Evolutionary conservation across 768 basidiomycete genomes (phyloP), one percentile per base, ranked within the genome.

Genomic region (Tulasnella sp.): DNA sequence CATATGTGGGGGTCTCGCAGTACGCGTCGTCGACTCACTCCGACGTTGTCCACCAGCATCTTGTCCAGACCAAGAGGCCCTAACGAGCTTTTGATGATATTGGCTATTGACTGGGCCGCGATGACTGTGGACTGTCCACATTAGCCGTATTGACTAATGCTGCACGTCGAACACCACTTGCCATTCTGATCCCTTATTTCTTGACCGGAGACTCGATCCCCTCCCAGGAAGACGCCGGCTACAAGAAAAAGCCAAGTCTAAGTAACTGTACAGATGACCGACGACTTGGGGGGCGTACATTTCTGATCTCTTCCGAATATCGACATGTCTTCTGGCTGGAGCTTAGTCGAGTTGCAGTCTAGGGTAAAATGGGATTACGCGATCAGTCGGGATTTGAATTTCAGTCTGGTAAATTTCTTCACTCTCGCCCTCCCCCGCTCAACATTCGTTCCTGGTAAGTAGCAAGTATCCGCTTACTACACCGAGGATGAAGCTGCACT

Each of bases 141-240:
- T 50, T 77, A 77, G 48, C n/a, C 24, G 79, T 82, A 72, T 79
- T 78, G 24, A 81, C 80, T 81, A 83, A 80, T 64, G 72, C 72
- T 28, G 64, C 83, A 54, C 80, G 50, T 82, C 78, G 46, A 44
- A 31, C 60, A 72, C 60, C 50, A 79, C 77, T 41, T 22, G 96
- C 96, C 96, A 93, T 98, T 97, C 87, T 97, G 96, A 87, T 98
- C 96, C 82, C 97, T 91, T 80, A 99, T 94, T 85, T 98, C 97
- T 85, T 97, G 96, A 4, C 97, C 97, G 83, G 94, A 94, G 24
- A 96, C 92, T 84, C 97, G 90, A 87, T 97, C 94, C 40, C 97
- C 97, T 79, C 97, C 97, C 24, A 98, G 88, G 86, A 98, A 98
- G 28, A 94, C 94, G 75, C 96, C 96, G 83, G 94, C 94, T 84